phyloP scores from a whole-genome alignment of 176 grass and related monocot species.

The Aegilops bicornis region DNA sequence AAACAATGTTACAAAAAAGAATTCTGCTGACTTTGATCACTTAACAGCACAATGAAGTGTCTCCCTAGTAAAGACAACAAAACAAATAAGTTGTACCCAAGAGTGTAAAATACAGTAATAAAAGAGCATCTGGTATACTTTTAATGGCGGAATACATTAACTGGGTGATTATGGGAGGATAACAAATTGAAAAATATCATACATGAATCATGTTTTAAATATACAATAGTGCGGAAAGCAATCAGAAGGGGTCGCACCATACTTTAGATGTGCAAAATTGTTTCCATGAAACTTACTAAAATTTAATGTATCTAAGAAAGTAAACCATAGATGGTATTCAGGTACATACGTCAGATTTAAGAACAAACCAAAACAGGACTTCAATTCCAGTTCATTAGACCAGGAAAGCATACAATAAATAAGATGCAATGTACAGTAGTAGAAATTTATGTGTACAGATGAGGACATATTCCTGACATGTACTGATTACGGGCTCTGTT shows the following conservation, averaged over 20 bases:
- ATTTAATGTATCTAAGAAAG: not conserved
- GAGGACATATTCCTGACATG: too few relatives aligned
- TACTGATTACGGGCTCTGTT: too few relatives aligned
- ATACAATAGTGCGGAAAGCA: too few relatives aligned
- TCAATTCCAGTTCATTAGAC: too few relatives aligned
- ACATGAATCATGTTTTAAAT: too few relatives aligned
- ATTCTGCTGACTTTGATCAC: not conserved
- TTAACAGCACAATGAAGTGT: too few relatives aligned
- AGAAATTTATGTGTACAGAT: too few relatives aligned
- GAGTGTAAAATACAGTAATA: not conserved
- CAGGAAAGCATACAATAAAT: too few relatives aligned
- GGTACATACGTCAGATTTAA: conserved; percentile 78
- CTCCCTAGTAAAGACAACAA: not conserved
- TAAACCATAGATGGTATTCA: not conserved
- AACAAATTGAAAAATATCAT: conserved; percentile 2
- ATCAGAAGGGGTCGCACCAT: too few relatives aligned
- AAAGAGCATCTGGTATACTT: not conserved
- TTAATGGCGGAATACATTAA: not conserved
- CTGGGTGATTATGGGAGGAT: not conserved
- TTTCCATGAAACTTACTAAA: too few relatives aligned
- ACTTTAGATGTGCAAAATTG: too few relatives aligned
- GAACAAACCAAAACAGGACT: not conserved
- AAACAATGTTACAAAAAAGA: not conserved
- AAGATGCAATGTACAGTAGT: too few relatives aligned
- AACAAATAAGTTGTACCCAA: not conserved